Percentiles rank a stretch among this genome's conserved stretches.
Conservation (phyloP, 2,329 filamentous ascomycete species). For the Cadophora sp. region DNA sequence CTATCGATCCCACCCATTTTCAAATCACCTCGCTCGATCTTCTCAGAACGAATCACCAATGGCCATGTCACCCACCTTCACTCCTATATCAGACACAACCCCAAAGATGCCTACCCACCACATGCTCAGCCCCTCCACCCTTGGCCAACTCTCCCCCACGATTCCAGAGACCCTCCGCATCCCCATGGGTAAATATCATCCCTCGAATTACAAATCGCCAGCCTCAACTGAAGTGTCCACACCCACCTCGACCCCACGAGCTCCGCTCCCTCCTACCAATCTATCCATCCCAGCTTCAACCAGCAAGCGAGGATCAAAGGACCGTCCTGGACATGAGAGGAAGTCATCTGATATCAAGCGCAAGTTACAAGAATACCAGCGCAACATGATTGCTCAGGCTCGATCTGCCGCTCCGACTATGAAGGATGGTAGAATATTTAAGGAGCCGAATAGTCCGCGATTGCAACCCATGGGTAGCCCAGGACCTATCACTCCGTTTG, state of each 20-base stretch:
- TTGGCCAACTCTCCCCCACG: conserved; percentile 25
- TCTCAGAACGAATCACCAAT: conserved; percentile 38
- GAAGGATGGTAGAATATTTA: conserved; percentile 35
- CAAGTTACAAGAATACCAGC: conserved; percentile 63
- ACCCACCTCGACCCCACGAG: conserved; percentile 24
- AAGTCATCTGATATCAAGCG: conserved; percentile 57
- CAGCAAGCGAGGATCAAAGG: conserved; percentile 28
- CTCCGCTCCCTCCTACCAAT: conserved; percentile 43
- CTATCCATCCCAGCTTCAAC: conserved; percentile 42
- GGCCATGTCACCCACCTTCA: conserved; percentile 30
- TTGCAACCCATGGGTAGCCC: conserved; percentile 63
- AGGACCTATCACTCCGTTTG: conserved; percentile 67
- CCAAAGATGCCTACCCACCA: conserved; percentile 22
- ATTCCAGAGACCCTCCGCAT: conserved; percentile 44
- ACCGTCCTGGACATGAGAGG: conserved; percentile 48
- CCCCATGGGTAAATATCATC: conserved; percentile 68
- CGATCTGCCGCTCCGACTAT: conserved; percentile 50
- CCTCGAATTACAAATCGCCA: conserved; percentile 62
- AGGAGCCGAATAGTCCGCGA: conserved; percentile 55
- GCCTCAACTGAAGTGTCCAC: conserved; percentile 38
- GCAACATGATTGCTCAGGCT: conserved; percentile 66
- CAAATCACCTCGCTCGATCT: conserved; percentile 30
- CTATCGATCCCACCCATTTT: conserved; percentile 37
- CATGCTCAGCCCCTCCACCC: conserved; percentile 23
- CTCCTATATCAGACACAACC: conserved; percentile 44